Base-by-base conservation (phyloP, 2,329 filamentous ascomycete genomes). In the Colletotrichum lini region DNA sequence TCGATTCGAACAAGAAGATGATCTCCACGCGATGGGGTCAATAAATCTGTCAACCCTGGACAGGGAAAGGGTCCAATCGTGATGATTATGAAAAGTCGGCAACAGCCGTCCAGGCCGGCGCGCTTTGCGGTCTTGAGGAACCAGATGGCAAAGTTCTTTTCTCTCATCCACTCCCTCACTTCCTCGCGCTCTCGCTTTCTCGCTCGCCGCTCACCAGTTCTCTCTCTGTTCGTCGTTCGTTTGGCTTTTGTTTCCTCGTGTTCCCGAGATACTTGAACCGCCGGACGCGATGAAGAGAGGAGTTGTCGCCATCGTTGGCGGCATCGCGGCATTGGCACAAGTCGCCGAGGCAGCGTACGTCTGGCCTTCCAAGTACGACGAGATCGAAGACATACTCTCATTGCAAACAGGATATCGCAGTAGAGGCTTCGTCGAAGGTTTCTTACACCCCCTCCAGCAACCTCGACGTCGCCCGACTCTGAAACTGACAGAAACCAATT, bases 361-460 rank as follows among this genome's bases (percentile, higher is more conserved):
- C 42, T 76, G 75, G 75, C 75, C 75, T 4, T 73, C 72, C 9
- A 71, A 65, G 38, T 73, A 71, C 23, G 75, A 76, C 38, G 70
- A 73, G 63, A 66, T 75, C 12, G 75, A 76, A 50, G 75, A 76
- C 60, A 68, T 75, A 21, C 65, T 74, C 30, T 71, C 65, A 15
- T 72, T 76, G 26, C 73, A 76, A 63, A 69, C 69, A 13, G 75
- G 75, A 3, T 76, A 76, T 65, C 57, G 72, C 38, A 65, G 63
- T 13, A 65, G 74, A 38, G 74, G 74, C 40, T 76, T 76, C 64
- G 68, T 72, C 30, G 74, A 75, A 21, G 62, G 75, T 75, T 42
- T 74, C 74, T 70, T 6, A 42, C 26, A 4, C 26, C 4, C 16
- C 45, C 13, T 38, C 42, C 13, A 35, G 50, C 8, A 40, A 13